Percentiles rank a stretch among this genome's conserved stretches.
These are phyloP conservation scores for Citrullus mucosospermus DNA, from an alignment of 306 rosid genomes.

Conservation along the genomic window DNA sequence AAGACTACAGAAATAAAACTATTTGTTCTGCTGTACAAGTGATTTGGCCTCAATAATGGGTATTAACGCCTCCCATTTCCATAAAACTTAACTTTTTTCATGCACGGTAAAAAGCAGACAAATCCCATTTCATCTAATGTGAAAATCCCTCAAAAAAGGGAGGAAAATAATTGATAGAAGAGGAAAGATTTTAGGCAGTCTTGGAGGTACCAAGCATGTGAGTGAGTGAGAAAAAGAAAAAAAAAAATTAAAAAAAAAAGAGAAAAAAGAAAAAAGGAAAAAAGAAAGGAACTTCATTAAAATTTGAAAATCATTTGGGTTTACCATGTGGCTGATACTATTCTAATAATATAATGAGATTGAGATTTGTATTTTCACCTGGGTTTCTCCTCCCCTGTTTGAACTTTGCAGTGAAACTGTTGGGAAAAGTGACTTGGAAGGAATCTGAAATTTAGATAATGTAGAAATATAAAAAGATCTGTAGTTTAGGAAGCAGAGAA, in stretches of 20 bases:
- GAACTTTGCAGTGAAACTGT: slow-evolving; percentile 7
- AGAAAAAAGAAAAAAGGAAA: too few relatives aligned
- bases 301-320: slow-evolving; percentile 2
- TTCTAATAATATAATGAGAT: slow-evolving; percentile 10
- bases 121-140: slow-evolving; percentile 15
- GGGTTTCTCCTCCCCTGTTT: slow-evolving; percentile 4
- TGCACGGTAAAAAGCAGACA: slow-evolving; percentile 28
- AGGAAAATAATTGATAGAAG: background rate
- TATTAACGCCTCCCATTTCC: slow-evolving; percentile 17
- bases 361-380: slow-evolving; percentile 1
- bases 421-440: slow-evolving; percentile 8
- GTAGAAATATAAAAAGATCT: slow-evolving; percentile 4
- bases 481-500: background rate
- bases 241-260: too few relatives aligned
- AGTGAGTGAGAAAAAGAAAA: background rate
- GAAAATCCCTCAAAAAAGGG: slow-evolving; percentile 13
- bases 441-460: slow-evolving; percentile 10
- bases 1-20: background rate
- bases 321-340: slow-evolving; percentile 12
- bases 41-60: slow-evolving; percentile 26
- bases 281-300: background rate
- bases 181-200: background rate
- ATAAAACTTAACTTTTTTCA: slow-evolving; percentile 16
- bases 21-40: slow-evolving; percentile 10
- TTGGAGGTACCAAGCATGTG: slow-evolving; percentile 4